phyloP scores from a whole-genome alignment of 2,329 filamentous ascomycete genomes.

The Ophiostoma sp. region DNA sequence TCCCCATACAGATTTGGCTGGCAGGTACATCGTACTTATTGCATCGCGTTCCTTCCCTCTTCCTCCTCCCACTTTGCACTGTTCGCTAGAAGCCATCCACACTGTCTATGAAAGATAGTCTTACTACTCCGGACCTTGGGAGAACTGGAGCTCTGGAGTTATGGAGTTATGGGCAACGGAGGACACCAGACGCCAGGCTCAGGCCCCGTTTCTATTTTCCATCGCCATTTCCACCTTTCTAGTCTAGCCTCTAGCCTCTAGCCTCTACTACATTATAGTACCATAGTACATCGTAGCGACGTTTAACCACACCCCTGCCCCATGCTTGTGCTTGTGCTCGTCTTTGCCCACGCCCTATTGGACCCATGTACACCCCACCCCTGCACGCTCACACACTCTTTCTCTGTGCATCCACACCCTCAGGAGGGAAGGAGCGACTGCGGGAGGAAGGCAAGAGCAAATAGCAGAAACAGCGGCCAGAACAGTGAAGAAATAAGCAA shows the following conservation, averaged over 20 bases:
- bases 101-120: slow-evolving; percentile 9
- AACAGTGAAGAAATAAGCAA: not conserved
- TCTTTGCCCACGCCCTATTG: slow-evolving; percentile 10
- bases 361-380: slow-evolving; percentile 15
- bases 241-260: no score
- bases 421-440: not conserved
- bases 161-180: not conserved
- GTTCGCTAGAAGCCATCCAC: not conserved
- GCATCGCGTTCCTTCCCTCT: not conserved
- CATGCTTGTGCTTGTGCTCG: slow-evolving; percentile 6
- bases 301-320: slow-evolving; percentile 2
- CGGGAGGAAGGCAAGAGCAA: not conserved
- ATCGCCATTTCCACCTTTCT: not conserved
- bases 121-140: slow-evolving; percentile 5
- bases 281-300: not conserved
- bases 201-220: not conserved
- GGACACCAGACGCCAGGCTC: slow-evolving; percentile 6
- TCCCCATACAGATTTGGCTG: not conserved
- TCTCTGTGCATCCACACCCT: slow-evolving; percentile 2
- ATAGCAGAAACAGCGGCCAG: not conserved
- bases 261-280: no score
- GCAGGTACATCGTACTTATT: not conserved
- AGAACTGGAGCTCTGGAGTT: not conserved
- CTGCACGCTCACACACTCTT: not conserved
- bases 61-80: not conserved